Percentiles rank a stretch among this genome's conserved stretches.
phyloP scores from a whole-genome alignment of 805 yeast genomes.

The Pichia thaimueangensis region DNA sequence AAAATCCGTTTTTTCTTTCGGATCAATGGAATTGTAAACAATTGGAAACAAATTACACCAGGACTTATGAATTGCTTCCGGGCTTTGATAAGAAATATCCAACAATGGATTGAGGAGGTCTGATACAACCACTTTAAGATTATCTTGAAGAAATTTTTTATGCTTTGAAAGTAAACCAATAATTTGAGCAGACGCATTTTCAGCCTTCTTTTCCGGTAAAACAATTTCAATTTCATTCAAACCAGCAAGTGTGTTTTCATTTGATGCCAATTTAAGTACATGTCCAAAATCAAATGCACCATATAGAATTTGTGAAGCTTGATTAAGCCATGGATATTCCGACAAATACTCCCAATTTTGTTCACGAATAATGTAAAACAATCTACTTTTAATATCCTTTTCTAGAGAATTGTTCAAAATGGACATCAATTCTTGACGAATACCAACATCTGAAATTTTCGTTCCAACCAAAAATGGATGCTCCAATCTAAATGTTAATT shows the following conservation, averaged over 20 bases:
- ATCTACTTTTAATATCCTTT: conserved; percentile 65
- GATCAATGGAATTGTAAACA: conserved; percentile 66
- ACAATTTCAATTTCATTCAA: conserved; percentile 39
- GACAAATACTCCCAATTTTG: conserved; percentile 96
- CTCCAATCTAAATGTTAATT: conserved; percentile 89
- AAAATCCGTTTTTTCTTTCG: conserved; percentile 77
- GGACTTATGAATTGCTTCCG: conserved; percentile 69
- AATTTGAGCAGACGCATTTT: conserved; percentile 15
- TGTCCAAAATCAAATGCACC: conserved; percentile 62
- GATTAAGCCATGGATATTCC: conserved; percentile 92
- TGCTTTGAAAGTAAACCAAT: conserved; percentile 20
- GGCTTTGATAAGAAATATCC: conserved; percentile 76
- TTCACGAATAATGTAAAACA: conserved; percentile 83
- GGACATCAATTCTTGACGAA: conserved; percentile 71
- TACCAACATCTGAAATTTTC: conserved; percentile 64
- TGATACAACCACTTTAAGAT: conserved; percentile 40
- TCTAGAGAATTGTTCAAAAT: conserved; percentile 77
- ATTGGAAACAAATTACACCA: conserved; percentile 85
- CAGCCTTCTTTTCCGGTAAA: conserved; percentile 16
- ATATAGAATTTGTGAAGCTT: conserved; percentile 79
- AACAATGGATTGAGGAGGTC: conserved; percentile 65
- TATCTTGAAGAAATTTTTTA: conserved; percentile 17
- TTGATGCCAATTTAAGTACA: conserved; percentile 37
- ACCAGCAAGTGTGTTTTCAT: conserved; percentile 49
- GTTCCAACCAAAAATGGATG: conserved; percentile 96